phyloP scores from a whole-genome alignment of 2,329 filamentous ascomycete species.

The Chalaropsis ovoidea region DNA sequence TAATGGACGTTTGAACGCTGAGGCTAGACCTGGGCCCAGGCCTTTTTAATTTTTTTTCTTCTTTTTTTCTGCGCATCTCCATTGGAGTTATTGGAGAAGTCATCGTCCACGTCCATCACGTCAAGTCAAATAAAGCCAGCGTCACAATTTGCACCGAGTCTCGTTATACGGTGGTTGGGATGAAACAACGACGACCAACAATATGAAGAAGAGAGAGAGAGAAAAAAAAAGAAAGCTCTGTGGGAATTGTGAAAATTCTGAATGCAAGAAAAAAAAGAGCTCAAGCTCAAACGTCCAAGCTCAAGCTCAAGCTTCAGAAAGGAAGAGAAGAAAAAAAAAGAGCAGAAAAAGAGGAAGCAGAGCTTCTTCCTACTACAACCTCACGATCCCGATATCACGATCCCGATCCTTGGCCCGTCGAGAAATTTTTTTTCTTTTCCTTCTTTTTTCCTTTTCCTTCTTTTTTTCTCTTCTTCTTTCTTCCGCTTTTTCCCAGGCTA shows the following conservation, averaged over 20 bases:
- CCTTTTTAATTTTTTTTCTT: too few species aligned
- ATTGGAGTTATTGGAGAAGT: too few species aligned
- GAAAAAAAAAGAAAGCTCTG: neutral
- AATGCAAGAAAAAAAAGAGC: neutral
- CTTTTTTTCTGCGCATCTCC: too few species aligned
- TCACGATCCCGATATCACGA: neutral
- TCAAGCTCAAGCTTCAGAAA: slow-evolving; percentile 15
- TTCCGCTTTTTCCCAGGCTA: too few species aligned
- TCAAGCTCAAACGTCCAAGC: neutral
- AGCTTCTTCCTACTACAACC: neutral
- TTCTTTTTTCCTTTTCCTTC: neutral
- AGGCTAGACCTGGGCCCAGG: neutral
- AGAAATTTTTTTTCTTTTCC: neutral
- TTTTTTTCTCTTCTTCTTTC: neutral
- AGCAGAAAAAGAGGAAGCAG: neutral
- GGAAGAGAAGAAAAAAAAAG: neutral
- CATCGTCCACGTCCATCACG: too few species aligned
- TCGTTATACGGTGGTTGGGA: too few species aligned
- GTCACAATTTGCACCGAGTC: too few species aligned
- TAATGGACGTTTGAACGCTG: neutral
- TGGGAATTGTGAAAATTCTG: too few species aligned
- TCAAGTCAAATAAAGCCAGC: too few species aligned
- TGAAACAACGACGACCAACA: too few species aligned
- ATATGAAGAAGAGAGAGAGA: too few species aligned
- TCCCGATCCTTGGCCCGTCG: neutral